Evolutionary conservation across 1,139 yeast genomes (phyloP), one percentile per base, ranked within the genome.

Genomic region (Taiozyma sp.): DNA sequence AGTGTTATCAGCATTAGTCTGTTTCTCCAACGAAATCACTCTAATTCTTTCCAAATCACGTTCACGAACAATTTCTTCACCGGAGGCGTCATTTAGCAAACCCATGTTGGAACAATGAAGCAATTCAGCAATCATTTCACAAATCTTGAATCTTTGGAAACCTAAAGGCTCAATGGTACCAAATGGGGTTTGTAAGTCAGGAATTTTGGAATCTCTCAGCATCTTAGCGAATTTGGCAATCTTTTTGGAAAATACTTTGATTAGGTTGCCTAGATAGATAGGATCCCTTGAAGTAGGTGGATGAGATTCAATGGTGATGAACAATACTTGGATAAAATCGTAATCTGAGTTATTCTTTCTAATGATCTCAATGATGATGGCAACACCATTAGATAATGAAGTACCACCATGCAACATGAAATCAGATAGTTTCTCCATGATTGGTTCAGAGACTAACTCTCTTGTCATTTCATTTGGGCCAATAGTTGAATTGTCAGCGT

Each of bases 81-180:
- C 97, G 56, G 81, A 79, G 53, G 83, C 84, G 57, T 91, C 96
- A 65, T 93, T 93, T 57, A 93, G 75, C 45, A 93, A 73, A 0
- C 93, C 95, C 99, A 95, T 95, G 68, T 93, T 93, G 28, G 97
- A 89, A 65, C 99, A 93, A 69, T 93, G 99, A 52, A 93, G 76
- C 48, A 93, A 75, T 67, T 93, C 99, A 0, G 99, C 99, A 56
- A 93, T 82, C 56, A 93, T 75, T 70, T 95, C 99, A 66, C 97
- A 93, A 47, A 93, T 87, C 66, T 91, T 88, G 70, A 95, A 93
- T 59, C 98, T 76, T 70, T 93, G 98, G 68, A 91, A 91, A 0
- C 99, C 99, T 42, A 93, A 73, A 1, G 99, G 99, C 68, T 88
- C 95, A 54, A 85, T 83, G 37, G 69, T 67, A 22, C 90, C 90